Conservation (phyloP, 2,329 filamentous ascomycete genomes). For the Alternaria arborescens region DNA sequence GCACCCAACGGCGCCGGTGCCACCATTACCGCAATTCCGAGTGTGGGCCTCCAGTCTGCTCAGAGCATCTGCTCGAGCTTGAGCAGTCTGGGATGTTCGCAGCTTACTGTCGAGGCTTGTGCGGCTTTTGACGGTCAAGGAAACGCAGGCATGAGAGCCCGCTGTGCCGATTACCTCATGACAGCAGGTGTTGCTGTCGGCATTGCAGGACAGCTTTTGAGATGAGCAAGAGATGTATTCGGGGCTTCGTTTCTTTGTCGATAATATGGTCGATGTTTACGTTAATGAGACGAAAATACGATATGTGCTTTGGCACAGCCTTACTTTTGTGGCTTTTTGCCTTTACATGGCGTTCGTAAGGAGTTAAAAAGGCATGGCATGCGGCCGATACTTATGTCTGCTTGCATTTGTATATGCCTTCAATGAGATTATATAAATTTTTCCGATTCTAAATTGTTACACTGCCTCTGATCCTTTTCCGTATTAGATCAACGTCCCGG, state of each 20-base stretch:
- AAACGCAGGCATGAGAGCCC: slow-evolving; percentile 34
- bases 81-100: slow-evolving; percentile 59
- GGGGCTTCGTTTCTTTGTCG: slow-evolving; percentile 28
- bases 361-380: neutral
- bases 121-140: slow-evolving; percentile 49
- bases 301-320: slow-evolving; percentile 10
- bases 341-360: slow-evolving; percentile 1
- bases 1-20: slow-evolving; percentile 61
- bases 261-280: slow-evolving; percentile 25
- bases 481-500: too few species aligned
- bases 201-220: slow-evolving; percentile 51
- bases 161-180: slow-evolving; percentile 31
- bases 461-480: too few species aligned
- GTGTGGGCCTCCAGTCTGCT: slow-evolving; percentile 40
- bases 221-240: slow-evolving; percentile 18
- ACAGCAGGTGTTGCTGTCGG: slow-evolving; percentile 49
- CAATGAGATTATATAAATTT: slow-evolving; percentile 1
- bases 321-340: slow-evolving; percentile 5
- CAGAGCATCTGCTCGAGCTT: slow-evolving; percentile 45
- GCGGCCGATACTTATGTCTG: neutral
- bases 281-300: slow-evolving; percentile 2
- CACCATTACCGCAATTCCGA: slow-evolving; percentile 57
- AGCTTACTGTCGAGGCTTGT: slow-evolving; percentile 59
- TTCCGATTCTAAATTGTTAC: neutral
- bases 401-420: neutral